Conservation (phyloP, 768 basidiomycete species). For the Hypholoma sublateritium region DNA sequence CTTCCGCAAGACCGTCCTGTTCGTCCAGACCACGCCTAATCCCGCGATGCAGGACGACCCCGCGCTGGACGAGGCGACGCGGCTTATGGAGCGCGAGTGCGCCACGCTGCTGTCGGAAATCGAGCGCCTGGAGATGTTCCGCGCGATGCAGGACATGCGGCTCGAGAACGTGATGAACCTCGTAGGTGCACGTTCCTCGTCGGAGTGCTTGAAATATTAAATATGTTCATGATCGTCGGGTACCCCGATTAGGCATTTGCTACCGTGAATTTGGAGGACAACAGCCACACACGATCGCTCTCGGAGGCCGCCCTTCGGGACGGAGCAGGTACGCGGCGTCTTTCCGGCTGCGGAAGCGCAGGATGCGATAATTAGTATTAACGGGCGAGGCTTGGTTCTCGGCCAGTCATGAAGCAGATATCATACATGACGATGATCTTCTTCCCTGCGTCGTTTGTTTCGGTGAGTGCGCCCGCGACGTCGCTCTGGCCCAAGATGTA, state of each 20-base stretch:
- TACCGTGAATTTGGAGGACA: slow-evolving; percentile 45
- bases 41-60: slow-evolving; percentile 44
- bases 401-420: slow-evolving; percentile 40
- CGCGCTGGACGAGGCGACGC: slow-evolving; percentile 18
- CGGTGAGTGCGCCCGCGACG: slow-evolving; percentile 19
- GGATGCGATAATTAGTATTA: not conserved
- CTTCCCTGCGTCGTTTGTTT: slow-evolving; percentile 45
- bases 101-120: slow-evolving; percentile 49
- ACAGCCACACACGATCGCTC: slow-evolving; percentile 35
- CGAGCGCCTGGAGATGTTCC: slow-evolving; percentile 42
- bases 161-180: slow-evolving; percentile 49
- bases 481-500: not conserved
- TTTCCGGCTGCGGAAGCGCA: not conserved
- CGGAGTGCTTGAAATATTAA: not conserved
- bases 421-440: slow-evolving; percentile 54
- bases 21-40: slow-evolving; percentile 44
- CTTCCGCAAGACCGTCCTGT: slow-evolving; percentile 47
- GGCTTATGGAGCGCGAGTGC: slow-evolving; percentile 43
- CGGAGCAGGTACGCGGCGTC: slow-evolving; percentile 25
- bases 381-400: not conserved
- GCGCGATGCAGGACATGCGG: slow-evolving; percentile 42
- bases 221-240: not conserved
- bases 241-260: slow-evolving; percentile 38
- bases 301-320: slow-evolving; percentile 34
- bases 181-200: slow-evolving; percentile 21